Percentiles rank a stretch among this genome's conserved stretches.
Conservation (phyloP, 2,329 filamentous ascomycete species). For the Aureobasidium mangrovei region DNA sequence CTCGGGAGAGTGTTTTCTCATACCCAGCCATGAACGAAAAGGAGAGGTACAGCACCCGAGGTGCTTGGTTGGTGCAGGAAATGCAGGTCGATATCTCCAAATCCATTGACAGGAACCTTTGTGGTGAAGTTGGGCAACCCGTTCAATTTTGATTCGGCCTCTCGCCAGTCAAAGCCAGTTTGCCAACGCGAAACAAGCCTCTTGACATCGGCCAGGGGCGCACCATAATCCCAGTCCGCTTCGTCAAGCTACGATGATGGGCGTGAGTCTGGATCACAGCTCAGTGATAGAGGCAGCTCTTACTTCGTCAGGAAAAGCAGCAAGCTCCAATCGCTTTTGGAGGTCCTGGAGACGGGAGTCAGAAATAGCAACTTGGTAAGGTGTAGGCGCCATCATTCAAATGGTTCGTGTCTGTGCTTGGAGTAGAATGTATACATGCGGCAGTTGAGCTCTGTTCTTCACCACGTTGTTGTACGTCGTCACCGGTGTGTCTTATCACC, state of each 20-base stretch:
- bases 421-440: not conserved
- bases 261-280: not conserved
- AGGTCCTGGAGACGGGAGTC: slow-evolving; percentile 46
- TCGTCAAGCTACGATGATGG: slow-evolving; percentile 29
- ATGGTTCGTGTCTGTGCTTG: not conserved
- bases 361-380: slow-evolving; percentile 44
- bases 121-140: slow-evolving; percentile 51
- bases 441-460: not conserved
- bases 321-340: slow-evolving; percentile 45
- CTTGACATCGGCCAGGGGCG: slow-evolving; percentile 52
- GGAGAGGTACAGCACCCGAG: slow-evolving; percentile 50
- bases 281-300: slow-evolving; percentile 19
- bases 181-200: slow-evolving; percentile 51
- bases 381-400: not conserved
- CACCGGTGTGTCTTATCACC: not conserved
- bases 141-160: slow-evolving; percentile 51
- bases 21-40: slow-evolving; percentile 58
- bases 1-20: not conserved
- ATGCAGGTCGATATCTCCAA: slow-evolving; percentile 53
- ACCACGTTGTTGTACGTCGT: not conserved
- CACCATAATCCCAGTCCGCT: slow-evolving; percentile 49
- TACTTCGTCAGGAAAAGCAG: slow-evolving; percentile 50
- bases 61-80: slow-evolving; percentile 53
- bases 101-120: slow-evolving; percentile 47
- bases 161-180: slow-evolving; percentile 51